These are phyloP conservation scores for Plasmodium inui DNA, from an alignment of 169 alveolate species.

Conservation along the genomic window DNA sequence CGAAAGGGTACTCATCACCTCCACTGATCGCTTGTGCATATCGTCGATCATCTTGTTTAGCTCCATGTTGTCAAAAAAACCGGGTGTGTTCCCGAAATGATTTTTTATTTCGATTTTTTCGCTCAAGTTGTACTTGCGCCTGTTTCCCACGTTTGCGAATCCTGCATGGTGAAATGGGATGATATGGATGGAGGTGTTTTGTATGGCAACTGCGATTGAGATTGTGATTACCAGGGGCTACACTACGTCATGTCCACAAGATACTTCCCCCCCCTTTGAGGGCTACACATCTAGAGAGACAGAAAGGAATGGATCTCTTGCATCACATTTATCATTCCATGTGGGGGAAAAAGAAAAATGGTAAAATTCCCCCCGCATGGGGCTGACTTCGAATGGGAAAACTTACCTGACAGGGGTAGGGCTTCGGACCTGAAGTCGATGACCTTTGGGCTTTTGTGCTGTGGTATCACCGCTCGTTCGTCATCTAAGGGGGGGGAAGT, in stretches of 20 bases:
- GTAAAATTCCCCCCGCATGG: neutral
- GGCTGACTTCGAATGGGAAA: neutral
- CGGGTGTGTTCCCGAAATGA: constrained; percentile 48
- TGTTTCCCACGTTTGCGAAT: constrained; percentile 79
- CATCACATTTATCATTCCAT: neutral
- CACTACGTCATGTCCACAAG: neutral
- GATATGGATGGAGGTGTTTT: neutral
- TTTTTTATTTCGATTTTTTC: constrained; percentile 75
- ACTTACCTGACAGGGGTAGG: constrained; percentile 84
- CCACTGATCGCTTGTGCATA: constrained; percentile 61
- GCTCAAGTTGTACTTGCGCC: constrained; percentile 79
- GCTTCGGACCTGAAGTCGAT: constrained; percentile 86
- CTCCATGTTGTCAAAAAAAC: constrained; percentile 46
- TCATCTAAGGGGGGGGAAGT: constrained; percentile 8
- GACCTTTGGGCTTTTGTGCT: constrained; percentile 72
- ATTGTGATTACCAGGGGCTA: no score
- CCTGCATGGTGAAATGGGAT: constrained; percentile 57
- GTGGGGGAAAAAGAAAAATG: neutral
- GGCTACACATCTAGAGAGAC: neutral
- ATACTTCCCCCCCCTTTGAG: neutral
- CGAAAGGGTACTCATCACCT: constrained; percentile 78
- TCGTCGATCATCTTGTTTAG: constrained; percentile 76
- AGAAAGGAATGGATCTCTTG: no score
- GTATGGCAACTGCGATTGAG: neutral
- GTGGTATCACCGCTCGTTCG: constrained; percentile 75